Evolutionary conservation across 306 rosid species (phyloP), one percentile per base, ranked within the genome.

Genomic region (Fragaria iinumae): DNA sequence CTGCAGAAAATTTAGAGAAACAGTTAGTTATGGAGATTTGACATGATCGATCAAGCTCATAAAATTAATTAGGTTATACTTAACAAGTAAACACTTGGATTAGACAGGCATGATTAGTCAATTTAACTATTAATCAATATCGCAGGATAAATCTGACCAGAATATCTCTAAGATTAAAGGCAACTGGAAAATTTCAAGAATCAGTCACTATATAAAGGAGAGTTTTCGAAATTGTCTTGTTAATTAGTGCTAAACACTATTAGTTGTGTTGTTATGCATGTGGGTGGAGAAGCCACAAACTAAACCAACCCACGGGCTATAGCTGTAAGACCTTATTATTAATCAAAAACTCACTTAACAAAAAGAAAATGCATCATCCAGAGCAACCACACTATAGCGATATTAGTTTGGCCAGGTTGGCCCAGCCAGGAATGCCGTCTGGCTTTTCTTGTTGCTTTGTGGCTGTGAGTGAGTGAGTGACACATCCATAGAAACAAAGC

Each of bases 361-460:
- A 27, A 41, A 59, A 27, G 38, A 57, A 73, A 69, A 67, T 29
- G 67, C 67, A 62, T 14, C 47, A 43, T 43, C 62, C 67, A 77
- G 67, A 69, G 13, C 57, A 59, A 47, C 43, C 43, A 32, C 68
- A 63, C 68, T 29, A 27, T 1, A 11, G 25, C 2, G 1, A 20
- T 63, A 29, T 63, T 56, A 48, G 62, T 52, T 77, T 55, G 53
- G 71, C 80, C 83, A 79, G 72, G 76, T 80, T 83, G 81, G 84
- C 70, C 84, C 79, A 76, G 81, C 77, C 79, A 66, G 75, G 76
- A 67, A 44, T 76, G 81, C 83, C 79, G 76, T 76, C 78, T 47
- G 74, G 55, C 75, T 71, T 20, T 79, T 75, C 44, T 70, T 71
- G 80, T 69, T 75, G 62, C 11, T 45, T 70, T 72, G 73, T 67